Conservation (phyloP, 768 basidiomycete genomes). For the Lactarius indigo region DNA sequence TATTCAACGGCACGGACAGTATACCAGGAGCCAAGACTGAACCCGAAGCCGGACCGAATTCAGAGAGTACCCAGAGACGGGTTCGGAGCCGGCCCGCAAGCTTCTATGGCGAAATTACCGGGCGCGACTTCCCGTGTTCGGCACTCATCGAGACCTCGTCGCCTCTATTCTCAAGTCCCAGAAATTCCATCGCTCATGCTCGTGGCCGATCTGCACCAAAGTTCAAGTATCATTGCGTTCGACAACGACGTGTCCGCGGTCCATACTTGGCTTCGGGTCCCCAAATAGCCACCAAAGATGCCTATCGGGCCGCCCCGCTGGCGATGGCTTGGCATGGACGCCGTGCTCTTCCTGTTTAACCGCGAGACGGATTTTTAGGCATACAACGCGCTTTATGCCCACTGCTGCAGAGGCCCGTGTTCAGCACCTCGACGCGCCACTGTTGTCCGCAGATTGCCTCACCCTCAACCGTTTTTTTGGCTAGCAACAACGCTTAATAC, state of each 20-base stretch:
- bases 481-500: no score
- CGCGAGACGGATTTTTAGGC: conserved; percentile 92
- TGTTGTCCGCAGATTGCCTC: conserved; percentile 45
- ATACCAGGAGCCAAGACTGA: neutral
- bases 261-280: conserved; percentile 82
- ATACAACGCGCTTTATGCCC: no score
- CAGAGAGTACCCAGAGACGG: no score
- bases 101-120: no score
- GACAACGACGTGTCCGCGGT: conserved; percentile 74
- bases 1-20: no score
- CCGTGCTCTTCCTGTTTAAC: conserved; percentile 89
- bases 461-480: no score
- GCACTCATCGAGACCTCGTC: no score
- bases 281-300: conserved; percentile 80
- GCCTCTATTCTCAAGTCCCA: conserved; percentile 50
- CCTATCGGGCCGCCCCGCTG: conserved; percentile 65
- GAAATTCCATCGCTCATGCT: conserved; percentile 67
- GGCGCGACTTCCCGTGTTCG: neutral
- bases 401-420: no score
- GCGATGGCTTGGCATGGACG: conserved; percentile 77
- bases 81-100: no score
- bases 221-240: conserved; percentile 73
- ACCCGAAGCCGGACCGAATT: neutral
- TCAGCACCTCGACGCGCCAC: conserved; percentile 63
- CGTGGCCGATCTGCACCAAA: conserved; percentile 82